phyloP scores from a whole-genome alignment of 345 rosid species.

The Arabis alpina region DNA sequence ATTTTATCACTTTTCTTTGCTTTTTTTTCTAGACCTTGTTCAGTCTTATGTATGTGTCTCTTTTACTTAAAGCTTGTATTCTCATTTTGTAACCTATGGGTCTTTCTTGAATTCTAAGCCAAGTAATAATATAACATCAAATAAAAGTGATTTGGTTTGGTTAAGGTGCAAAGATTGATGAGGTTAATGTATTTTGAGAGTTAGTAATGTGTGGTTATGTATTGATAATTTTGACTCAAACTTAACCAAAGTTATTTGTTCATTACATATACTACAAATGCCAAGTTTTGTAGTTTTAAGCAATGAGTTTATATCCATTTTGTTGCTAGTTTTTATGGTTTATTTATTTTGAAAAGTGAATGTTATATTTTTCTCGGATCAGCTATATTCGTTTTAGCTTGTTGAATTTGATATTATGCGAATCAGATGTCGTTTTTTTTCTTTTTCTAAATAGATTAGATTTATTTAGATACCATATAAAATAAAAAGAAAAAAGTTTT shows the following conservation, averaged over 20 bases:
- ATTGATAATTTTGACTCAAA: not conserved
- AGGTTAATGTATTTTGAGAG: not conserved
- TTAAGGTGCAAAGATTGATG: not conserved
- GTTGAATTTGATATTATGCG: no score
- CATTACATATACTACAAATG: no score
- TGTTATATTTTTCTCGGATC: no score
- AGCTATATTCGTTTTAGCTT: no score
- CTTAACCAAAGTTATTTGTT: not conserved
- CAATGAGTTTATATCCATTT: no score
- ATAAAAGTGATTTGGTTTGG: slow-evolving; percentile 30
- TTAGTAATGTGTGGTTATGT: slow-evolving; percentile 2
- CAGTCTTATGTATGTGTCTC: slow-evolving; percentile 30
- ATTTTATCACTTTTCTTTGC: slow-evolving; percentile 14
- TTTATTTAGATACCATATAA: no score
- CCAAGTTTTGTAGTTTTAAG: no score
- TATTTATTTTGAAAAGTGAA: no score
- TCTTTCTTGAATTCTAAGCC: slow-evolving; percentile 15
- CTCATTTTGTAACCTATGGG: slow-evolving; percentile 32
- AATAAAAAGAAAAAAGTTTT: no score
- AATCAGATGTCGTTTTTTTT: no score
- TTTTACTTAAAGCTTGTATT: slow-evolving; percentile 22
- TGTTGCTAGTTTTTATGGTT: no score
- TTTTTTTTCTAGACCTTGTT: slow-evolving; percentile 30
- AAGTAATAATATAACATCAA: slow-evolving; percentile 26
- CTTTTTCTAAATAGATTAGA: no score